Base-by-base conservation (phyloP, 2,329 filamentous ascomycete genomes). In the Fusarium floridanum region DNA sequence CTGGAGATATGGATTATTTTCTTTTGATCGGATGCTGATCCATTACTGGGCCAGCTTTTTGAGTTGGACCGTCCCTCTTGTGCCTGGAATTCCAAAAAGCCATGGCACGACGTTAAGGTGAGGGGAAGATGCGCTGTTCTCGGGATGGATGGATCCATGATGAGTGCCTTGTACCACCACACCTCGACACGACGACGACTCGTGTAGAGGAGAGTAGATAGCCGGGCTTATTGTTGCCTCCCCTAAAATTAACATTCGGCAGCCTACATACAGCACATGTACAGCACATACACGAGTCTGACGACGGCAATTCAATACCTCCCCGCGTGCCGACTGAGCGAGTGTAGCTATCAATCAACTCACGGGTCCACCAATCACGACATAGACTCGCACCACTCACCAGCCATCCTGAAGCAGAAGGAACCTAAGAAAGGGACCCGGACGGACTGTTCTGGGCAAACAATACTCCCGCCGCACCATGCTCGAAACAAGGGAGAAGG, bases 401-500 rank as follows among this genome's bases (percentile, higher is more conserved):
- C 20, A 29, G 32, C 34, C 32, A 63, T 48, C 20, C 24, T 17
- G 34, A 57, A 37, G 62, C 14, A 57, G 34, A 63, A 37, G 62
- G 20, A 57, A 22, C 8, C 55, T 24, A 27, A 27, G 14, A 48
- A 14, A 32, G 50, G 27, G 27, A 63, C 57, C 45, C 24, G 61
- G 41, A 24, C 17, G 61, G 67, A 61, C 64, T 39, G 16, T 70
- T 67, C 39, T 57, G 43, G 64, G 9, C 37, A 48, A 55, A 24
- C 27, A 43, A 62, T 24, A 39, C 66, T 41, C 50, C 39, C 39
- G 56, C 63, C 68, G 67, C 50, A 63, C 64, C 71, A 69, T 66
- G 55, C 37, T 72, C 72, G 45, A 74, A 74, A 66, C 61, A 68
- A 74, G 64, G 61, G 43, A 71, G 41, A 72, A 66, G 72, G 72